Evolutionary conservation across 202 grass and related monocot species (phyloP).

Genomic region (Setaria italica): DNA sequence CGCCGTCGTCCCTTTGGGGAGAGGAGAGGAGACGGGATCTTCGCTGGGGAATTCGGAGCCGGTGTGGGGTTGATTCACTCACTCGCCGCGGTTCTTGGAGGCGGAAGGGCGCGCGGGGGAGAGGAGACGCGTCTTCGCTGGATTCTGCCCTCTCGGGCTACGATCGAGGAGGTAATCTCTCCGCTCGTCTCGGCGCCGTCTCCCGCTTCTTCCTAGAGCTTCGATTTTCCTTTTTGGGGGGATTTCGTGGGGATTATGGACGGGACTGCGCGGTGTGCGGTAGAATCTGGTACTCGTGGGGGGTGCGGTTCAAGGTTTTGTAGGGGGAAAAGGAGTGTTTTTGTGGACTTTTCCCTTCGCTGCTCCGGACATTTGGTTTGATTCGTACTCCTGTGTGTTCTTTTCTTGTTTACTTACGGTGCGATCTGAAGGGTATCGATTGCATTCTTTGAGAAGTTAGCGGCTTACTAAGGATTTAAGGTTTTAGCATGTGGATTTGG

Average conservation of each 20-base stretch:
- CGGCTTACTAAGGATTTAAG: background rate
- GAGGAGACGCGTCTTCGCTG: background rate
- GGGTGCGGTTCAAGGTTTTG: background rate
- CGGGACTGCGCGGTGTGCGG: background rate
- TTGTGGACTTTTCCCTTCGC: background rate
- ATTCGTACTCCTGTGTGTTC: background rate
- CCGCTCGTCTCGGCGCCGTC: background rate
- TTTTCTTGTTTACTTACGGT: background rate
- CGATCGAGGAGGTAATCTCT: slow-evolving; percentile 56
- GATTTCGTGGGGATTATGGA: background rate
- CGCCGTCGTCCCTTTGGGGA: background rate
- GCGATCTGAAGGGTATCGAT: slow-evolving; percentile 37
- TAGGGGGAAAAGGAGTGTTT: background rate
- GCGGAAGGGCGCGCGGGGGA: background rate
- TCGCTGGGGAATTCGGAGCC: background rate
- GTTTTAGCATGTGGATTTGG: slow-evolving; percentile 11
- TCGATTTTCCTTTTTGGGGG: background rate
- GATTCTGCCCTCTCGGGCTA: background rate
- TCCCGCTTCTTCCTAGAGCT: background rate
- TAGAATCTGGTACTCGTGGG: background rate
- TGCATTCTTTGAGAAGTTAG: background rate
- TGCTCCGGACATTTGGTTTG: slow-evolving; percentile 1
- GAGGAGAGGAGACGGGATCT: background rate
- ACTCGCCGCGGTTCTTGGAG: slow-evolving; percentile 10
- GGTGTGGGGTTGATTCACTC: background rate